Evolutionary conservation across 352 stramenopile genomes (phyloP).

Genomic region (Phytopythium boreale): DNA sequence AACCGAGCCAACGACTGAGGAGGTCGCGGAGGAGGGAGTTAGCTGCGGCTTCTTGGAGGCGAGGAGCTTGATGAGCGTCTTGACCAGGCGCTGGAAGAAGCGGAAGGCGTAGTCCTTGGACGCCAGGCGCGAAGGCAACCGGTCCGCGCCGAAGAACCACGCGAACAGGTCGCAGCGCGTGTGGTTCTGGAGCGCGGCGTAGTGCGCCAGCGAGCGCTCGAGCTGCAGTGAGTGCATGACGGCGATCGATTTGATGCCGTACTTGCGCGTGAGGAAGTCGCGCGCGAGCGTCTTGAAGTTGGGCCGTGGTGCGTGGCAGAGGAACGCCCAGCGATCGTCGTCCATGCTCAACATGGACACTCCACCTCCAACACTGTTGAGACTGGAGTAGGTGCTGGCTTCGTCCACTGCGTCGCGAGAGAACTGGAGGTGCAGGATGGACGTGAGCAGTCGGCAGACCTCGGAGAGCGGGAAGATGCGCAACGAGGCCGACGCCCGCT

Average conservation of each 20-base stretch:
- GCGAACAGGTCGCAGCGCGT: conserved; percentile 57
- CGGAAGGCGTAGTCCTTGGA: conserved; percentile 56
- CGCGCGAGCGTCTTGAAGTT: conserved; percentile 62
- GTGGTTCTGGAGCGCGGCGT: conserved; percentile 39
- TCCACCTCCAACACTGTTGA: neutral
- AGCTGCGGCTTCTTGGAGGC: conserved; percentile 24
- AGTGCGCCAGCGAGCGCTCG: conserved; percentile 63
- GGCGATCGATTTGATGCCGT: conserved; percentile 74
- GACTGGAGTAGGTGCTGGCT: neutral
- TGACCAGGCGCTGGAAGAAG: conserved; percentile 57
- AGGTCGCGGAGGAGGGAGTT: conserved; percentile 11
- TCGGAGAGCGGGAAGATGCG: conserved; percentile 54
- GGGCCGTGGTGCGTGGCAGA: conserved; percentile 17
- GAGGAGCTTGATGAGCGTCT: conserved; percentile 35
- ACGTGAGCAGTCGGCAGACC: conserved; percentile 56
- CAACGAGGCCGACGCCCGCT: conserved; percentile 13
- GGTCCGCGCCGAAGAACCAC: conserved; percentile 66
- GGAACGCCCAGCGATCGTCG: conserved; percentile 35
- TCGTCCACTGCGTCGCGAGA: conserved; percentile 37
- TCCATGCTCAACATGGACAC: conserved; percentile 19
- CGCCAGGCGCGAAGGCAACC: conserved; percentile 13
- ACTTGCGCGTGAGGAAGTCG: conserved; percentile 62
- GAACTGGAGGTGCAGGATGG: conserved; percentile 64
- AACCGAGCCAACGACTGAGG: neutral
- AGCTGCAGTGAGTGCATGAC: conserved; percentile 67